Evolutionary conservation across 2,329 filamentous ascomycete genomes (phyloP).

Genomic region (Verticillium klebahnii): DNA sequence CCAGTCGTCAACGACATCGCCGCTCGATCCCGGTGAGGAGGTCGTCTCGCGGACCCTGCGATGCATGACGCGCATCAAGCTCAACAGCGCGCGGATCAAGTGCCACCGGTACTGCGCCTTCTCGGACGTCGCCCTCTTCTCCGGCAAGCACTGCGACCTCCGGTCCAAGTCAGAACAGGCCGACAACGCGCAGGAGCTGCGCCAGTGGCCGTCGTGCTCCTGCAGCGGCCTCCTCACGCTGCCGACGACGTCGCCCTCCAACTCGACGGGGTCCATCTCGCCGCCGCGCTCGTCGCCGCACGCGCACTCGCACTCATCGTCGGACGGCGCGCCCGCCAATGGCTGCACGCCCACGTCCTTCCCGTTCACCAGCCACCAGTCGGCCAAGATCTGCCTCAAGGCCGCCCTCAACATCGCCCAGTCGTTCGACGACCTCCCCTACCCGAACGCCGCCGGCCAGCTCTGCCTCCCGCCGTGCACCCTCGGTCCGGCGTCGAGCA

Average conservation of each 20-base stretch:
- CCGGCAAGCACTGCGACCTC: slow-evolving; percentile 44
- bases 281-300: slow-evolving; percentile 13
- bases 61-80: slow-evolving; percentile 43
- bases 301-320: not conserved
- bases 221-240: slow-evolving; percentile 22
- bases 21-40: slow-evolving; percentile 31
- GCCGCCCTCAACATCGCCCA: slow-evolving; percentile 42
- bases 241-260: slow-evolving; percentile 21
- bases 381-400: slow-evolving; percentile 43
- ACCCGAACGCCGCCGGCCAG: slow-evolving; percentile 35
- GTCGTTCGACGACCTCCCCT: slow-evolving; percentile 40
- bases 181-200: slow-evolving; percentile 20
- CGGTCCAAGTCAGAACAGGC: slow-evolving; percentile 22
- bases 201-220: slow-evolving; percentile 27
- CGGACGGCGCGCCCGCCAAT: not conserved
- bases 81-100: slow-evolving; percentile 48
- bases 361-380: slow-evolving; percentile 41
- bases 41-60: slow-evolving; percentile 37
- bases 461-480: slow-evolving; percentile 26
- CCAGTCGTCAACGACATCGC: slow-evolving; percentile 25
- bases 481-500: slow-evolving; percentile 28
- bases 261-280: slow-evolving; percentile 20
- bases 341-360: slow-evolving; percentile 19
- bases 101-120: slow-evolving; percentile 48
- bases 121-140: slow-evolving; percentile 43